Evolutionary conservation across 2,329 filamentous ascomycete species (phyloP).

Genomic region (Alternaria triticimaculans): DNA sequence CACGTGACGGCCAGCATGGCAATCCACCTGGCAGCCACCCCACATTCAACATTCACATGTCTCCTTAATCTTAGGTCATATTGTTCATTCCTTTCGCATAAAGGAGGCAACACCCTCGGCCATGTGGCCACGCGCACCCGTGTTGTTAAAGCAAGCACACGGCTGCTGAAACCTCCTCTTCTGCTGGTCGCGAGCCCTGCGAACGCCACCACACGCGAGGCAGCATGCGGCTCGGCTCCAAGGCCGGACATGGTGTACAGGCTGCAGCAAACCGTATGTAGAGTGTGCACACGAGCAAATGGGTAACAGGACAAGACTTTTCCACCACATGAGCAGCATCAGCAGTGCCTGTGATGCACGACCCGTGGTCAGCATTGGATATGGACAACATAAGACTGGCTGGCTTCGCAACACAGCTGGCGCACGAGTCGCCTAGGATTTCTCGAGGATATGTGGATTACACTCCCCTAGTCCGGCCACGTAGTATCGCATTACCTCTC

Average conservation of each 20-base stretch:
- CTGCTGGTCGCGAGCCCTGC: conserved; percentile 1
- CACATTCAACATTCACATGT: conserved; percentile 17
- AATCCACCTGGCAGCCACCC: conserved; percentile 4
- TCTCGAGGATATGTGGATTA: conserved; percentile 1
- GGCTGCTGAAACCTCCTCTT: neutral
- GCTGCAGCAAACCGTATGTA: conserved; percentile 2
- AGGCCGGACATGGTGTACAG: conserved; percentile 3
- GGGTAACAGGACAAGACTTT: neutral
- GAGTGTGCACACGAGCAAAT: conserved; percentile 1
- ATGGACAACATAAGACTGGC: conserved; percentile 5
- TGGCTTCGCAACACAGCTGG: conserved; percentile 2
- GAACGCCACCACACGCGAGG: conserved; percentile 3
- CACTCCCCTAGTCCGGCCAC: neutral
- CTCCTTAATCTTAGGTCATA: conserved; percentile 32
- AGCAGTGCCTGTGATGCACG: neutral
- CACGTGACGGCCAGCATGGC: conserved; percentile 19
- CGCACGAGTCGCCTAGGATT: neutral
- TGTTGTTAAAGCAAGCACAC: conserved; percentile 3
- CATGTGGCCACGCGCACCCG: conserved; percentile 11
- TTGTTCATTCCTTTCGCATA: conserved; percentile 25
- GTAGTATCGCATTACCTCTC: neutral
- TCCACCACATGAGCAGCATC: conserved; percentile 1
- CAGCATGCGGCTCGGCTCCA: conserved; percentile 15
- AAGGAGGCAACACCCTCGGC: conserved; percentile 23
- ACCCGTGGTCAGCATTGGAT: conserved; percentile 1